Evolutionary conservation across 352 stramenopile genomes (phyloP).

Genomic region (Aphanomyces euteiches): DNA sequence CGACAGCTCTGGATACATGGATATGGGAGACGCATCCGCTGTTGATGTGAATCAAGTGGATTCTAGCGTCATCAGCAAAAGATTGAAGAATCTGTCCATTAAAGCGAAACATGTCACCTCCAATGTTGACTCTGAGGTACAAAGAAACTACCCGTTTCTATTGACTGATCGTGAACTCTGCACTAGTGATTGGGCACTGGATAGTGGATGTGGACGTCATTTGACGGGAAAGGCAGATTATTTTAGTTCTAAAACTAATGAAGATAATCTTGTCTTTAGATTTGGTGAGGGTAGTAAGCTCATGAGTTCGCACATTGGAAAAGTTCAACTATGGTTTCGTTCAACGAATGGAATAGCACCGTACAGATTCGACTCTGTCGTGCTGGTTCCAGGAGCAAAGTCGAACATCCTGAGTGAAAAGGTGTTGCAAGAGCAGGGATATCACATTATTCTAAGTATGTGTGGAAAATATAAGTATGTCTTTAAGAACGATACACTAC

Average conservation of each 20-base stretch:
- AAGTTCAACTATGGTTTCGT: not conserved
- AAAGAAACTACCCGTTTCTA: not conserved
- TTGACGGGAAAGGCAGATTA: not conserved
- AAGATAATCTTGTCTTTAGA: not conserved
- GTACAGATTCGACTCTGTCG: not conserved
- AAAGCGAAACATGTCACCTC: not conserved
- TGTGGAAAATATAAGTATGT: conserved; percentile 6
- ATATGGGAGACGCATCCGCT: no score
- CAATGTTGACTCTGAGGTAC: not conserved
- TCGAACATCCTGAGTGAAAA: conserved; percentile 8
- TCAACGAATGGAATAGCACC: not conserved
- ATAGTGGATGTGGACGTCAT: not conserved
- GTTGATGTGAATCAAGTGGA: no score
- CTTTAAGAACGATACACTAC: not conserved
- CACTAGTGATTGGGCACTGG: not conserved
- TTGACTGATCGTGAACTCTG: not conserved
- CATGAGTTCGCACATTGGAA: conserved; percentile 5
- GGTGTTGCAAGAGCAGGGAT: not conserved
- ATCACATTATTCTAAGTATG: not conserved
- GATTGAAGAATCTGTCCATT: not conserved
- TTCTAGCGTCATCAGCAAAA: no score
- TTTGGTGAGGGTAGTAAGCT: conserved; percentile 4
- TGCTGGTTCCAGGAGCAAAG: not conserved
- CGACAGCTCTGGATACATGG: no score
- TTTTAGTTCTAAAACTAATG: not conserved